Evolutionary conservation across 306 rosid genomes (phyloP), one percentile per base, ranked within the genome.

Genomic region (Prunus persica): DNA sequence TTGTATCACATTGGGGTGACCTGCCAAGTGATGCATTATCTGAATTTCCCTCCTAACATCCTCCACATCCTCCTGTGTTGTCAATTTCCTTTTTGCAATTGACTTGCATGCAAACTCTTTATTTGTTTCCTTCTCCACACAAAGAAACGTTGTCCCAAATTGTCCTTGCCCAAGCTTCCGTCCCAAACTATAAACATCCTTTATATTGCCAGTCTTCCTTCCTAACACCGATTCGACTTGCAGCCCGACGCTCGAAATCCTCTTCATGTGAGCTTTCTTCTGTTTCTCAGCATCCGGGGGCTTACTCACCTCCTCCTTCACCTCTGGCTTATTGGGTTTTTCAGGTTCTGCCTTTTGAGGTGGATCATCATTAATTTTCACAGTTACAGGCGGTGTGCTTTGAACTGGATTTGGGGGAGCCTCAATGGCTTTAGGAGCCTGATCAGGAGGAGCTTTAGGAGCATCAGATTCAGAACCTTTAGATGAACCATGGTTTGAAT

Each of bases 11-110:
- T 92, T 89, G 2, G 97, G 97, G 73, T 95, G 97, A 5, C 97
- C 99, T 2, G 90, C 93, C 79, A 95, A 76, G 71, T 92, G 99
- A 69, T 95, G 99, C 99, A 95, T 92, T 80, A 95, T 92, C 87
- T 82, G 92, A 82, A 95, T 95, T 85, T 95, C 99, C 86, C 97
- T 90, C 69, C 96, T 81, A 8, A 95, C 93, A 80, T 95, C 99
- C 54, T 95, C 96, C 50, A 95, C 93, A 73, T 95, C 99, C 73
- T 90, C 99, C n/a, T 88, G 85, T 3, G 91, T 86, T 19, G 91
- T 86, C 86, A 95, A 58, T 67, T 89, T 95, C 79, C 97, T 82
- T 89, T 92, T 95, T 7, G 93, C 90, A 56, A 95, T 95, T 0
- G 99, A 82, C 75, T 95, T 95, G 78, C 99, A 95, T 9, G 99